A percentile compares a stretch with the other conserved stretches of the same genome.
These are phyloP conservation scores for Suillus subalutaceus DNA, from an alignment of 768 basidiomycete species.

Conservation along the genomic window DNA sequence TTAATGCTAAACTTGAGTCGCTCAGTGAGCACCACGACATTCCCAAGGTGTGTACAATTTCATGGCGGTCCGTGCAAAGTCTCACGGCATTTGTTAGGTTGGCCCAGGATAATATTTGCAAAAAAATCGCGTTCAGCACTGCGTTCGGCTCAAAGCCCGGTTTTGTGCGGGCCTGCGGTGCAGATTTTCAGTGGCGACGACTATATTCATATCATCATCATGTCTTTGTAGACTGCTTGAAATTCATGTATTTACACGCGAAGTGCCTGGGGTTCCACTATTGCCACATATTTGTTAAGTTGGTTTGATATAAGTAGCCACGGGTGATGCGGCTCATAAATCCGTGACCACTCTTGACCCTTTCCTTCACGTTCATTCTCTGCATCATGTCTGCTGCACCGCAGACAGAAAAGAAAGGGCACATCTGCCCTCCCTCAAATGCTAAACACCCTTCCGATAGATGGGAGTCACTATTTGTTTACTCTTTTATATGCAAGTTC, in stretches of 20 bases:
- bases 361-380: slow-evolving; percentile 35
- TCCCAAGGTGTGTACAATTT: slow-evolving; percentile 65
- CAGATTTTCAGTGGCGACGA: slow-evolving; percentile 17
- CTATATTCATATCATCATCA: slow-evolving; percentile 18
- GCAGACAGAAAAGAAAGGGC: slow-evolving; percentile 49
- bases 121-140: slow-evolving; percentile 31
- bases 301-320: slow-evolving; percentile 41
- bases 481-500: slow-evolving; percentile 84
- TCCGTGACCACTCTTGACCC: slow-evolving; percentile 38
- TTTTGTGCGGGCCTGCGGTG: slow-evolving; percentile 4
- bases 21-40: slow-evolving; percentile 95
- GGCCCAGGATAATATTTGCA: slow-evolving; percentile 74
- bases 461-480: slow-evolving; percentile 88
- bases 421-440: slow-evolving; percentile 56
- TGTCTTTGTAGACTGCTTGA: slow-evolving; percentile 25
- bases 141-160: slow-evolving; percentile 15
- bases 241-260: slow-evolving; percentile 28
- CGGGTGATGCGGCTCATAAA: slow-evolving; percentile 35
- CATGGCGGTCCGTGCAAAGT: slow-evolving; percentile 30
- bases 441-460: slow-evolving; percentile 78
- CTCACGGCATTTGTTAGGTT: slow-evolving; percentile 54
- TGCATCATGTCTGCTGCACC: slow-evolving; percentile 41
- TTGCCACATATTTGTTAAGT: slow-evolving; percentile 39
- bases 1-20: slow-evolving; percentile 83
- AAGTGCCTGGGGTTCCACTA: slow-evolving; percentile 28